These are phyloP conservation scores for Helicostylum pulchrum DNA, from an alignment of 192 early-diverging fungal species.

Conservation along the genomic window DNA sequence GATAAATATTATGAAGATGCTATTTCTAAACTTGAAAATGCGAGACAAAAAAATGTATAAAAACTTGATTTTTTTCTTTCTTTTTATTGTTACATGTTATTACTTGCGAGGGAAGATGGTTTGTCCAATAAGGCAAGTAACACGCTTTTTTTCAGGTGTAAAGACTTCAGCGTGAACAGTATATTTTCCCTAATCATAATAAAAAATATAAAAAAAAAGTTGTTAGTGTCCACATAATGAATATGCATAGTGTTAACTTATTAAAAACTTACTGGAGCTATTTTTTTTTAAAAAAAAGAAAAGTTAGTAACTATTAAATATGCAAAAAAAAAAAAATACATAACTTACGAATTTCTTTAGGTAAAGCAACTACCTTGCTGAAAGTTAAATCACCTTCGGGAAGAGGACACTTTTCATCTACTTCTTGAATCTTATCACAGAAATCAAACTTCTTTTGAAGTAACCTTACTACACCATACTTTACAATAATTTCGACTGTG, in stretches of 20 bases:
- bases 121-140: slow-evolving; percentile 46
- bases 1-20: neutral
- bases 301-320: neutral
- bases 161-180: slow-evolving; percentile 41
- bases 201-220: slow-evolving; percentile 3
- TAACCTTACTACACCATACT: slow-evolving; percentile 46
- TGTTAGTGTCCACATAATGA: neutral
- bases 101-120: slow-evolving; percentile 35
- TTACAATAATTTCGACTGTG: slow-evolving; percentile 42
- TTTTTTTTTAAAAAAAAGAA: neutral
- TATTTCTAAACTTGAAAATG: too few relatives aligned
- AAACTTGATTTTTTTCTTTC: neutral
- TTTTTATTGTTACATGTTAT: neutral
- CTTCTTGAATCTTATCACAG: slow-evolving; percentile 44
- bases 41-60: neutral
- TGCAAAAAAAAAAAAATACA: neutral
- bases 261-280: slow-evolving; percentile 12
- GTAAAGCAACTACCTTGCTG: slow-evolving; percentile 43
- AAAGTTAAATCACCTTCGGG: slow-evolving; percentile 39
- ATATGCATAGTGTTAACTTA: neutral
- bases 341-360: slow-evolving; percentile 55
- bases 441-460: slow-evolving; percentile 47
- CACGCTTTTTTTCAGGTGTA: slow-evolving; percentile 34
- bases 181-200: slow-evolving; percentile 46
- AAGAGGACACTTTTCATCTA: slow-evolving; percentile 53